These are phyloP conservation scores for Ogataea hybrid DNA, from an alignment of 1,139 yeast genomes.

Conservation along the genomic window DNA sequence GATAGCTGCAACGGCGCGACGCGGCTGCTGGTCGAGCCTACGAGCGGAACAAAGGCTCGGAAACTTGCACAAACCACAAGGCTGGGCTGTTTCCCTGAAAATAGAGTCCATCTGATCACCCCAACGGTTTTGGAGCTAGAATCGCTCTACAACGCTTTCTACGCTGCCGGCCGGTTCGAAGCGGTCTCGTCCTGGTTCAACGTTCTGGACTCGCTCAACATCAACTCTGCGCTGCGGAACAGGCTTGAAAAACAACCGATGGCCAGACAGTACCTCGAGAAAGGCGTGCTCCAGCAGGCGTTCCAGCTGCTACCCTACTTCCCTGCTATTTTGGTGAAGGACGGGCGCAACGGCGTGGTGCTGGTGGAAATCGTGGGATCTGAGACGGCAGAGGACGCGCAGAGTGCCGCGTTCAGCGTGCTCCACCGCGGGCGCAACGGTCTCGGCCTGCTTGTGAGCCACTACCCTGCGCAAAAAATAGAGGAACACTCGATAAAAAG, in stretches of 20 bases:
- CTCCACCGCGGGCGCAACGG: conserved; percentile 31
- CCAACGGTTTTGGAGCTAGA: conserved; percentile 69
- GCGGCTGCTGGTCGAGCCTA: conserved; percentile 67
- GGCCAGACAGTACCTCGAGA: conserved; percentile 32
- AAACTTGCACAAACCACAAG: conserved; percentile 34
- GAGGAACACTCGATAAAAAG: conserved; percentile 37
- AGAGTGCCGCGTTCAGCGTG: conserved; percentile 24
- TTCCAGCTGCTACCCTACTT: conserved; percentile 70
- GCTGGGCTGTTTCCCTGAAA: conserved; percentile 36
- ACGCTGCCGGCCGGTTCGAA: conserved; percentile 44
- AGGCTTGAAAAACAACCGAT: conserved; percentile 33
- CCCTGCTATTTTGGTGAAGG: conserved; percentile 65
- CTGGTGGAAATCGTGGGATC: conserved; percentile 39
- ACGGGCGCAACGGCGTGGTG: conserved; percentile 65
- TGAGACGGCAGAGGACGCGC: conserved; percentile 7
- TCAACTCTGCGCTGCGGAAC: conserved; percentile 47
- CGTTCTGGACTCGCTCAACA: conserved; percentile 57
- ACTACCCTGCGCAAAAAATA: conserved; percentile 51
- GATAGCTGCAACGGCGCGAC: conserved; percentile 26
- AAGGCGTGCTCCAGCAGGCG: conserved; percentile 67
- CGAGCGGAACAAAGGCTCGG: conserved; percentile 61
- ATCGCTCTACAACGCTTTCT: conserved; percentile 51
- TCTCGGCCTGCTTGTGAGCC: conserved; percentile 60
- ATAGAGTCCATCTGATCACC: conserved; percentile 47
- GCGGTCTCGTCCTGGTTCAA: conserved; percentile 76